Conservation (phyloP, 805 yeast genomes). For the Zygotorulaspora danielsina region DNA sequence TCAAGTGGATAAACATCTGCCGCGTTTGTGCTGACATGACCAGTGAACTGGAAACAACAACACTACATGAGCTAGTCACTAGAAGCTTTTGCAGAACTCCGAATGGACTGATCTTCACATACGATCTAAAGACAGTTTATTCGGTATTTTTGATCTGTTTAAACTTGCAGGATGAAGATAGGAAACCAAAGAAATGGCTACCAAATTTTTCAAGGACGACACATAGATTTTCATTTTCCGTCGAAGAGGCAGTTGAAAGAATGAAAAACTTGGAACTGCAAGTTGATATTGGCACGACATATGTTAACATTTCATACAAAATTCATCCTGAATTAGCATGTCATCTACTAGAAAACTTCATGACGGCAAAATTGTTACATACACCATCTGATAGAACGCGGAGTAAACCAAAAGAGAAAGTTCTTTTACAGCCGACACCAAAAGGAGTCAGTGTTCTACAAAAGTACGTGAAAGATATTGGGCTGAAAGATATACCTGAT, state of each 20-base stretch:
- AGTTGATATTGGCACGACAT: slow-evolving; percentile 47
- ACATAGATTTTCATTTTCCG: slow-evolving; percentile 51
- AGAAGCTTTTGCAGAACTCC: slow-evolving; percentile 49
- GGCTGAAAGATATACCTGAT: slow-evolving; percentile 44
- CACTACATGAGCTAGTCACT: slow-evolving; percentile 41
- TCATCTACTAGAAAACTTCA: slow-evolving; percentile 47
- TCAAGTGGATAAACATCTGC: too few species aligned
- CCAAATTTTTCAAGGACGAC: slow-evolving; percentile 30
- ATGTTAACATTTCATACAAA: slow-evolving; percentile 51
- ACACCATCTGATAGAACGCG: slow-evolving; percentile 73
- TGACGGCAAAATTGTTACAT: slow-evolving; percentile 62
- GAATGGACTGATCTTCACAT: slow-evolving; percentile 47
- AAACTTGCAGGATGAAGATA: slow-evolving; percentile 36
- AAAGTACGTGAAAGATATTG: slow-evolving; percentile 54
- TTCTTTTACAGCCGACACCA: slow-evolving; percentile 76
- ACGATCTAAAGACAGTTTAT: slow-evolving; percentile 58
- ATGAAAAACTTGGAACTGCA: slow-evolving; percentile 50
- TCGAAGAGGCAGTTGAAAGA: slow-evolving; percentile 46
- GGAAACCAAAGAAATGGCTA: slow-evolving; percentile 24
- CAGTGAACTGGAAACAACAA: slow-evolving; percentile 2
- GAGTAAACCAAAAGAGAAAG: slow-evolving; percentile 39
- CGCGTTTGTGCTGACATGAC: slow-evolving; percentile 3
- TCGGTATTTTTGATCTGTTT: slow-evolving; percentile 47
- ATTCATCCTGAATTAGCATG: slow-evolving; percentile 49
- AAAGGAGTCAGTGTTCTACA: slow-evolving; percentile 76